Percentiles rank a stretch among this genome's conserved stretches.
phyloP scores from a whole-genome alignment of 768 basidiomycete genomes.

The Tylopilus rubrobrunneus region DNA sequence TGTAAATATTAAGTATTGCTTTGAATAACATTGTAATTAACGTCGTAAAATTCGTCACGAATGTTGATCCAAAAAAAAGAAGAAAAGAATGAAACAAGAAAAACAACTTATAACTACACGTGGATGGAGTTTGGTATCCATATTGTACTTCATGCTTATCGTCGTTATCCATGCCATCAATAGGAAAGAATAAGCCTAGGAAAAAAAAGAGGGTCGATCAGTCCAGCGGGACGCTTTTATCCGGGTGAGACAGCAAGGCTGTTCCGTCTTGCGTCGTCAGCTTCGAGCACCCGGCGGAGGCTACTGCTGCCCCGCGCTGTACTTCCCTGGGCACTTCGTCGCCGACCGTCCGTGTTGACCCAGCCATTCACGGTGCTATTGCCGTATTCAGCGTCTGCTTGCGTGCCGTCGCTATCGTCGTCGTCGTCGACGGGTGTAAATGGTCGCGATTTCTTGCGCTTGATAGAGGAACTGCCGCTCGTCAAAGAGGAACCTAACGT shows the following conservation, averaged over 20 bases:
- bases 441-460: conserved; percentile 53
- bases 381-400: conserved; percentile 66
- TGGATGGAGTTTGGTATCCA: conserved; percentile 15
- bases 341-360: conserved; percentile 56
- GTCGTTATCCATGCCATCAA: conserved; percentile 24
- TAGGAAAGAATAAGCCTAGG: conserved; percentile 35
- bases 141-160: conserved; percentile 18
- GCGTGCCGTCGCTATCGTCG: conserved; percentile 63
- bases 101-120: conserved; percentile 27
- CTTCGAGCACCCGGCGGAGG: conserved; percentile 35
- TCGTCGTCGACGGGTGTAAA: conserved; percentile 45
- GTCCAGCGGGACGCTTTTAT: conserved; percentile 10
- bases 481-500: conserved; percentile 32
- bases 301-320: conserved; percentile 19
- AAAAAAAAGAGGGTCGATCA: background rate
- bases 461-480: conserved; percentile 29
- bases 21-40: conserved; percentile 21
- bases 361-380: conserved; percentile 41
- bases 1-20: conserved; percentile 17
- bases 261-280: conserved; percentile 57
- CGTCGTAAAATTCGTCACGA: conserved; percentile 26
- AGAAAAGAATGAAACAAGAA: background rate
- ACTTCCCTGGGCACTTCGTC: conserved; percentile 35
- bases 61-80: conserved; percentile 4
- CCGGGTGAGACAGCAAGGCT: conserved; percentile 58